Evolutionary conservation across 257 asterid species (phyloP), one percentile per base, ranked within the genome.

Genomic region (Fraxinus americana): DNA sequence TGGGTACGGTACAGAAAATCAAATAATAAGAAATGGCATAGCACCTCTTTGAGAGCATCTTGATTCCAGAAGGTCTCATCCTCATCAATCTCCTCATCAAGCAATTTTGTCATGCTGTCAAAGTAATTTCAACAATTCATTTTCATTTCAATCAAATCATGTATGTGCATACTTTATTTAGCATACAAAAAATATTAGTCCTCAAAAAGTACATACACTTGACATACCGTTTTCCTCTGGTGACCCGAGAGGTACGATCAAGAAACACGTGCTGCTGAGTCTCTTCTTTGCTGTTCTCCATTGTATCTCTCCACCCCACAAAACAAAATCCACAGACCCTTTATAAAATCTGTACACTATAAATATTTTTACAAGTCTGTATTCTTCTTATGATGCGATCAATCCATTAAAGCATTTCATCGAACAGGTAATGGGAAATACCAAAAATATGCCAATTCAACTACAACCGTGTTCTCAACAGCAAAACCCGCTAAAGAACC

Each of bases 21-120:
- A 16, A 45, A 48, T 2, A 48, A 50, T 1, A n/a, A 71, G 12
- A 63, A 35, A 2, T 11, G 39, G 25, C 19, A 35, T 50, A 23
- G 7, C 70, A 95, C 99, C 87, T 95, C 99, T 84, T 91, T 90
- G 71, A 95, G 96, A 69, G 99, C 99, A 27, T 95, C 99, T 82
- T 95, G 99, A 79, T 89, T 95, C 99, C 99, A 95, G 74, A 95
- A 95, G 32, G 74, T 80, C 77, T 95, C 97, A 41, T 95, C 98
- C 68, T 95, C 99, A 83, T 95, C 99, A 67, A 82, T 0, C 88
- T 95, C 98, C 3, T 90, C 97, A 80, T 93, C 96, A 70, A 95
- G 88, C 90, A 95, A 82, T 82, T 81, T 90, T 41, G 97, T 95
- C 99, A 95, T 90, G 87, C 99, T 92, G 82, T 21, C 65, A 80